Conservation (phyloP, 2,329 filamentous ascomycete genomes). For the Cytospora paraplurivora region DNA sequence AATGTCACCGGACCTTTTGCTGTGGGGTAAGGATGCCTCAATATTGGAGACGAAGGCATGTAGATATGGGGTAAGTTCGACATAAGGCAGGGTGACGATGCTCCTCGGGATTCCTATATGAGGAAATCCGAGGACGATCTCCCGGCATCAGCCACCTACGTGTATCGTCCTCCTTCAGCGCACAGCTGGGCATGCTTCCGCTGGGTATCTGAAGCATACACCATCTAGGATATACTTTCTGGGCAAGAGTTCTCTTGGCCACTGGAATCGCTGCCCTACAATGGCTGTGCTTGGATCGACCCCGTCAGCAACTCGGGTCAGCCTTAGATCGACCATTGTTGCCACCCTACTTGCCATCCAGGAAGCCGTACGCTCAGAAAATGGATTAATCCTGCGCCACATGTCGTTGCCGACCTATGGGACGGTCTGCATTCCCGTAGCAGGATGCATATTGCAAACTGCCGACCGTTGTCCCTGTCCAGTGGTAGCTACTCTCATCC, state of each 20-base stretch:
- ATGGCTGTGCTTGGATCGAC: not conserved
- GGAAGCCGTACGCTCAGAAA: not conserved
- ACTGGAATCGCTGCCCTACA: not conserved
- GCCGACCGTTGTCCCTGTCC: not conserved
- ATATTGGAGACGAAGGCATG: slow-evolving; percentile 13
- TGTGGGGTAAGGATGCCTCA: slow-evolving; percentile 17
- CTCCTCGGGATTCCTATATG: slow-evolving; percentile 20
- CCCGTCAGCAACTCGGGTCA: not conserved
- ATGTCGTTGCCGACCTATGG: not conserved
- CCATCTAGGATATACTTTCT: not conserved
- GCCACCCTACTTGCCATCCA: not conserved
- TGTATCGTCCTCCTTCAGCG: not conserved
- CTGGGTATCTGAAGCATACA: not conserved
- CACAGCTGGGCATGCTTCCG: not conserved
- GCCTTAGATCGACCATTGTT: not conserved
- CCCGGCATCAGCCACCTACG: not conserved
- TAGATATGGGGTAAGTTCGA: slow-evolving; percentile 10
- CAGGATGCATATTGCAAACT: not conserved
- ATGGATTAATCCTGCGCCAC: not conserved
- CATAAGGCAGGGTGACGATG: not conserved
- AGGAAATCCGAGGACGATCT: slow-evolving; percentile 21
- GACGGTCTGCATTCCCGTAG: not conserved
- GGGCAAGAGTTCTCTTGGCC: not conserved
- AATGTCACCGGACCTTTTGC: too few relatives aligned
- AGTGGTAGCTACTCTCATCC: not conserved